phyloP scores from a whole-genome alignment of 2,329 filamentous ascomycete species.

The Lanzia echinophila region DNA sequence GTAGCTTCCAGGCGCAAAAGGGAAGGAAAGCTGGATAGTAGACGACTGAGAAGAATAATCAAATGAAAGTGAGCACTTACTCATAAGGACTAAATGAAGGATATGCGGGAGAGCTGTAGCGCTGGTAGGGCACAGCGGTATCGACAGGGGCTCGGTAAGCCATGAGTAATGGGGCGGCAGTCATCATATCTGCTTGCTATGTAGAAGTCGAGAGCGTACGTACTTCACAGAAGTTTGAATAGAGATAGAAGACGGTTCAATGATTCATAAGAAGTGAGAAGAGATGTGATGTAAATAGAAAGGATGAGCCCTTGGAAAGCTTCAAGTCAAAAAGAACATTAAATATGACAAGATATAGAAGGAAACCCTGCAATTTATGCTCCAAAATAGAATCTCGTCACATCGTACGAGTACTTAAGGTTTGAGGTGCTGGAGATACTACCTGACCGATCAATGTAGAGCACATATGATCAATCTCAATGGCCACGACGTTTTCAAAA shows the following conservation, averaged over 20 bases:
- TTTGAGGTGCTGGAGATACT: background rate
- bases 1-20: background rate
- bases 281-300: no score
- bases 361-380: slow-evolving; percentile 6
- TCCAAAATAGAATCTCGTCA: background rate
- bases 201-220: background rate
- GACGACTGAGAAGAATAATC: background rate
- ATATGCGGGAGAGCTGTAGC: slow-evolving; percentile 5
- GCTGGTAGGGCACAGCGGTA: background rate
- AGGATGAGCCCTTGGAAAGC: no score
- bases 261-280: background rate
- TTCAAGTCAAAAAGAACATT: no score
- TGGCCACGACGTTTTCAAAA: background rate
- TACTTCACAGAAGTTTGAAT: background rate
- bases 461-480: background rate
- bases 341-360: background rate
- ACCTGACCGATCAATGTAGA: background rate
- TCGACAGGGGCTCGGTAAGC: background rate
- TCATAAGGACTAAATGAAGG: slow-evolving; percentile 6
- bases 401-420: slow-evolving; percentile 1
- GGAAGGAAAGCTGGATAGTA: no score
- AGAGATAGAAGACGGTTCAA: background rate
- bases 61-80: slow-evolving; percentile 4
- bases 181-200: background rate
- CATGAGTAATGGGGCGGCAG: slow-evolving; percentile 1